Evolutionary conservation across 129 eudicot species (phyloP), one percentile per base, ranked within the genome.

Genomic region (Mikania micrantha): DNA sequence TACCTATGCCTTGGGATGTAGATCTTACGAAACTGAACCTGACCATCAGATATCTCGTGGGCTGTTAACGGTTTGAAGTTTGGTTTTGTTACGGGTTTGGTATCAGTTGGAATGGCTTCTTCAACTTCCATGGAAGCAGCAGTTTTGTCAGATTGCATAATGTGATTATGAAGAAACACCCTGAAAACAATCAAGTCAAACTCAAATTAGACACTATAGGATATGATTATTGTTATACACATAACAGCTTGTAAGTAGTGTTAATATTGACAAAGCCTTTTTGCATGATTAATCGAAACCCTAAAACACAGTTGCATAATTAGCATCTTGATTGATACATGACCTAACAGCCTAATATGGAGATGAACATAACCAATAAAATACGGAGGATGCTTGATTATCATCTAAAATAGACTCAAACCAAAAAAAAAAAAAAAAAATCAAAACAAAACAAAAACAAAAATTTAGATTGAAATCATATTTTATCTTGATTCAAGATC

Each of bases 1-100:
- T 74, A 83, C 22, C 96, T 78, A 48, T 85, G 93, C 2, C 83
- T 84, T 0, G 96, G 96, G 61, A 84, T 90, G 7, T 83, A 42
- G 3, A 89, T 70, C 45, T 83, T 83, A 4, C 96, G 88, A 17
- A 85, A 86, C 68, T 86, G 96, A 48, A 89, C 77, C 49, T 79
- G 85, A 12, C 90, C 90, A 47, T 81, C 78, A 19, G 83, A 81
- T 35, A 84, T 49, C 71, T 84, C 90, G 19, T 81, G 81, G 3
- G 90, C 90, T 12, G 77, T 81, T 19, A 84, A 52, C 1, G 90
- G 81, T 71, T 64, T 48, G n/a, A 81, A 85, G 47, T 72, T 81
- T 1, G 90, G 86, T 64, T 85, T 85, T 38, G 80, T 29, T 47
- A 79, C 50, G 3, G 61, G n/a, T 48, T 82, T 82, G 9, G 44